phyloP scores from a whole-genome alignment of 1,284 basidiomycete genomes.

The Boletus albobrunnescens region DNA sequence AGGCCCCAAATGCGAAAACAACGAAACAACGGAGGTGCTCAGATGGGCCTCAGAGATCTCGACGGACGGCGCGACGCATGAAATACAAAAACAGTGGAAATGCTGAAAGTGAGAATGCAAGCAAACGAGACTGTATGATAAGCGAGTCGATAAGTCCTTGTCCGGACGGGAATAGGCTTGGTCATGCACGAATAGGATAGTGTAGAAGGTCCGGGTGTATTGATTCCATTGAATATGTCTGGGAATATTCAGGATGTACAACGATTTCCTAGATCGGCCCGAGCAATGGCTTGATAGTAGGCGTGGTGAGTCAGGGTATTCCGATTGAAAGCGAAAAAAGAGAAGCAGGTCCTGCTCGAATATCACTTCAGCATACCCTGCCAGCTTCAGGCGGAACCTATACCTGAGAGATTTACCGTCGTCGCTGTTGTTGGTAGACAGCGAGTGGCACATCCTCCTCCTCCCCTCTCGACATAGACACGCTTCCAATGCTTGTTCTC shows the following conservation, averaged over 20 bases:
- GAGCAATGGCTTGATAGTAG: constrained; percentile 7
- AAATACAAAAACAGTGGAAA: constrained; percentile 24
- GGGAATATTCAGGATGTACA: constrained; percentile 27
- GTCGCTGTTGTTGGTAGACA: constrained; percentile 68
- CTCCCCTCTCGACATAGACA: constrained; percentile 39
- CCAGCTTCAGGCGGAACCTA: neutral
- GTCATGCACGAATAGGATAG: constrained; percentile 26
- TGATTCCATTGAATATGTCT: constrained; percentile 18
- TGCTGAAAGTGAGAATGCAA: constrained; percentile 22
- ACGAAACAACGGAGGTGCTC: constrained; percentile 6
- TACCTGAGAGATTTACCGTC: constrained; percentile 39
- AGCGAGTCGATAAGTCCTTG: constrained; percentile 25
- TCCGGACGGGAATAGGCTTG: constrained; percentile 22
- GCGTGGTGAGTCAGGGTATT: constrained; percentile 8
- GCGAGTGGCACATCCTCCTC: constrained; percentile 77
- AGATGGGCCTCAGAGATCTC: constrained; percentile 3
- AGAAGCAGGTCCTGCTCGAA: constrained; percentile 8
- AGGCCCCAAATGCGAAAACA: constrained; percentile 4
- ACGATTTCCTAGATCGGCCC: constrained; percentile 24
- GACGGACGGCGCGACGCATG: constrained; percentile 10
- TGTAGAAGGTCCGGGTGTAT: constrained; percentile 22
- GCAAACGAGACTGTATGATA: constrained; percentile 33
- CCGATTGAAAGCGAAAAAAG: constrained; percentile 1
- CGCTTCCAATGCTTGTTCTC: constrained; percentile 36
- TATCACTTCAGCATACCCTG: constrained; percentile 9